Conservation (phyloP, 1,284 basidiomycete genomes). For the Ceratorhiza oryzae-sativae region DNA sequence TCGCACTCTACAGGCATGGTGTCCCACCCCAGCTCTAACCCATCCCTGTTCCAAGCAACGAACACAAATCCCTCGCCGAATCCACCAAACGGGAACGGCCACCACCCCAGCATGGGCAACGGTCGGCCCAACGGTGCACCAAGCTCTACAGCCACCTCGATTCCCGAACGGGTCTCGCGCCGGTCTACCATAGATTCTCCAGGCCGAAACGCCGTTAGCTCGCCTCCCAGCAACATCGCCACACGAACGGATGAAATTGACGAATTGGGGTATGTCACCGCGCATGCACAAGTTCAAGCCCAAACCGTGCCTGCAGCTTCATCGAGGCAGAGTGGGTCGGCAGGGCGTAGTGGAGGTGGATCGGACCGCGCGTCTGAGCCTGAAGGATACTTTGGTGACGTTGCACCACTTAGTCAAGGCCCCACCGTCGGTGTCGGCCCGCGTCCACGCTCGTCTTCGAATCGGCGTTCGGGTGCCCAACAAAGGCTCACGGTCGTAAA, state of each 20-base stretch:
- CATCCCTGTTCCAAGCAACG: constrained; percentile 16
- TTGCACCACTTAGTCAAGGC: constrained; percentile 2
- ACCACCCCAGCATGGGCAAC: neutral
- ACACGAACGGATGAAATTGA: constrained; percentile 12
- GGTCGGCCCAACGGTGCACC: constrained; percentile 32
- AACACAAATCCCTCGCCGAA: neutral
- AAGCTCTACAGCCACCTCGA: constrained; percentile 15
- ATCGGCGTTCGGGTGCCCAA: constrained; percentile 57
- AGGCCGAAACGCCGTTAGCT: neutral
- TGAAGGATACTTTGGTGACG: constrained; percentile 14
- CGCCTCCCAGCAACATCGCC: neutral
- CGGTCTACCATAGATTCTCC: constrained; percentile 9
- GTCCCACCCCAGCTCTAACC: constrained; percentile 8
- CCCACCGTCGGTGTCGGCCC: neutral
- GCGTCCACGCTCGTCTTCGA: constrained; percentile 9
- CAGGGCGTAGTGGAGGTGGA: neutral
- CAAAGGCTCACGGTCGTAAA: constrained; percentile 45
- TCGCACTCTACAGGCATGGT: constrained; percentile 2
- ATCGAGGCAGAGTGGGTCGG: neutral
- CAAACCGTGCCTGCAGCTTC: constrained; percentile 4
- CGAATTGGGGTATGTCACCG: constrained; percentile 29
- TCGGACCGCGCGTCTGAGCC: constrained; percentile 9
- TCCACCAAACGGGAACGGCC: neutral
- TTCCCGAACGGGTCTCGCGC: constrained; percentile 38
- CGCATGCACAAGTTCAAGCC: constrained; percentile 17